Evolutionary conservation across 148 eudicot genomes (phyloP).

Genomic region (Fallopia convolvulus): DNA sequence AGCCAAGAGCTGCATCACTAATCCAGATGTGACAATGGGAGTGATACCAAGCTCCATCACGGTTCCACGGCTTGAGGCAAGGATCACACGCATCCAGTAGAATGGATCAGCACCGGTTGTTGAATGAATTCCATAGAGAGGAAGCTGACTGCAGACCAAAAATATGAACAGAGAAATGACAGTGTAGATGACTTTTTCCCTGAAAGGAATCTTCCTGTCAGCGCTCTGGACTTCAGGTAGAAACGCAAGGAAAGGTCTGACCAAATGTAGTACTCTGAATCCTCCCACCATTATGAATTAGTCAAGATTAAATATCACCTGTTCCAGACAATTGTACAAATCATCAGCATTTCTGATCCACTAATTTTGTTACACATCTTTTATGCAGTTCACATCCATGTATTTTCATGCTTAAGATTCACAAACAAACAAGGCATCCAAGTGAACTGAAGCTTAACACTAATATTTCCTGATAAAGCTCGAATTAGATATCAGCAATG

Average conservation of each 20-base stretch:
- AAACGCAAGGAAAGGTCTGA: constrained; percentile 69
- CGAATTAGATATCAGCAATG: not conserved
- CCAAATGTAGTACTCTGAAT: constrained; percentile 74
- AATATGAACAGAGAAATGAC: constrained; percentile 74
- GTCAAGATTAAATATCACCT: constrained; percentile 22
- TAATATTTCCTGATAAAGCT: not conserved
- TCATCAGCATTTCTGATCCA: not conserved
- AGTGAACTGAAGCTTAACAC: not conserved
- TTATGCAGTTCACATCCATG: not conserved
- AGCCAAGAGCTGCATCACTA: constrained; percentile 87
- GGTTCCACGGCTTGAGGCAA: constrained; percentile 85
- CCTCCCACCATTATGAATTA: constrained; percentile 63
- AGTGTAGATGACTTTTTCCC: constrained; percentile 87
- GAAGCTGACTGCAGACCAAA: constrained; percentile 83
- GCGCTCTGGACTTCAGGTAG: constrained; percentile 77
- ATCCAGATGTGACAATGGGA: constrained; percentile 85
- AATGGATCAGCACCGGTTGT: constrained; percentile 82
- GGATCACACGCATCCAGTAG: constrained; percentile 95
- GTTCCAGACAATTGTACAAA: constrained; percentile 2
- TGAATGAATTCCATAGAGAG: constrained; percentile 84
- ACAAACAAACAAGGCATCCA: not conserved
- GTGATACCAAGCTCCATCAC: constrained; percentile 98
- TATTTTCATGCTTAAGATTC: not conserved
- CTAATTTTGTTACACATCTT: not conserved
- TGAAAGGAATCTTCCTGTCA: constrained; percentile 70